Conservation (phyloP, 2,329 filamentous ascomycete genomes). For the Colletotrichum australisinense region DNA sequence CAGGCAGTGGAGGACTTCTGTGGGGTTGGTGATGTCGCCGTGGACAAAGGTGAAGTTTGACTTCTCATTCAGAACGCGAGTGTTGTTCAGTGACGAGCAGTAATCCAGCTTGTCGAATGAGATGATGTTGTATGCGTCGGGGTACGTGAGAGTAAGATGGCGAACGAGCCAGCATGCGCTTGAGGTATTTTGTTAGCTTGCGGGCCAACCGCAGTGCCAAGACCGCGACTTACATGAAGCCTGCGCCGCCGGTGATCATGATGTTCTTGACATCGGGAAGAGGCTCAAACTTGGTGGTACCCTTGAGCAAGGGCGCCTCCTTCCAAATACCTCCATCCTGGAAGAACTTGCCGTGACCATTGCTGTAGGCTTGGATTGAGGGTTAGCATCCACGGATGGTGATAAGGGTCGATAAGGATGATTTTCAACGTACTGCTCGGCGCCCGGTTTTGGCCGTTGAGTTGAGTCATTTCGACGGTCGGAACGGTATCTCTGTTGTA, state of each 20-base stretch:
- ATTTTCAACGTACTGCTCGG: conserved; percentile 11
- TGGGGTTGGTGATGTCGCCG: conserved; percentile 80
- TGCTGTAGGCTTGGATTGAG: conserved; percentile 37
- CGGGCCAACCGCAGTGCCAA: not conserved
- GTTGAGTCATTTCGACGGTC: conserved; percentile 19
- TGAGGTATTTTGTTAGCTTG: conserved; percentile 47
- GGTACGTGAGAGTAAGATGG: conserved; percentile 80
- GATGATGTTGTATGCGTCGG: conserved; percentile 79
- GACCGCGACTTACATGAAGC: conserved; percentile 77
- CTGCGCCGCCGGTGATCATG: conserved; percentile 85
- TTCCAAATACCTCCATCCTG: conserved; percentile 76
- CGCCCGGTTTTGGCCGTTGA: conserved; percentile 26
- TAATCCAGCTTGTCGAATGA: conserved; percentile 90
- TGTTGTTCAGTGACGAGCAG: conserved; percentile 85
- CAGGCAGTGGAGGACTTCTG: conserved; percentile 77
- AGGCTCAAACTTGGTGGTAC: conserved; percentile 77
- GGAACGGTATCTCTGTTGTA: not conserved
- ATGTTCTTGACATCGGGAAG: conserved; percentile 80
- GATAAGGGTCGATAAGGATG: not conserved
- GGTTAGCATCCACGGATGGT: conserved; percentile 1
- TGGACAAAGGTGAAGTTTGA: conserved; percentile 84
- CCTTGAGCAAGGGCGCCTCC: conserved; percentile 75
- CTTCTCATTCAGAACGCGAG: conserved; percentile 72
- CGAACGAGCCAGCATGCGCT: conserved; percentile 87
- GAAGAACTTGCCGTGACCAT: conserved; percentile 55